Percentiles rank a stretch among this genome's conserved stretches.
These are phyloP conservation scores for Botrytis aclada DNA, from an alignment of 2,329 filamentous ascomycete species.

Conservation along the genomic window DNA sequence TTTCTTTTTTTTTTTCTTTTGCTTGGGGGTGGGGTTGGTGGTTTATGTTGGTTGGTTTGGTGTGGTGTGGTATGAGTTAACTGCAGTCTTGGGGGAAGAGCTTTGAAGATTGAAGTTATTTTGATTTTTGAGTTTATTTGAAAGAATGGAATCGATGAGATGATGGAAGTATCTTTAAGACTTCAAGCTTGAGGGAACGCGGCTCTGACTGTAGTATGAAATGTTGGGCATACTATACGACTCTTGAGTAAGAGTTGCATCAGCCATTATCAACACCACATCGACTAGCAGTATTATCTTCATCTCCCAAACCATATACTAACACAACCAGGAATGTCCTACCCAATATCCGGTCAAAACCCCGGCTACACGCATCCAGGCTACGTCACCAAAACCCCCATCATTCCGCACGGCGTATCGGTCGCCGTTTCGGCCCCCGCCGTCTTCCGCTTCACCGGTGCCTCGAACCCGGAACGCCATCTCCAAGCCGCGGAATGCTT, in stretches of 20 bases:
- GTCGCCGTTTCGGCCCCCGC: conserved; percentile 92
- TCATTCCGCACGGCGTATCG: conserved; percentile 94
- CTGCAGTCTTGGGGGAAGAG: not conserved
- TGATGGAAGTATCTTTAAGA: not conserved
- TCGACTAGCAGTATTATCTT: not conserved
- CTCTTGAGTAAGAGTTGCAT: too few species aligned
- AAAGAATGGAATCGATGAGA: not conserved
- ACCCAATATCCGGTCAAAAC: conserved; percentile 95
- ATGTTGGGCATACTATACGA: not conserved
- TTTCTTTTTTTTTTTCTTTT: not conserved
- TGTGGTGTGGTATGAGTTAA: not conserved
- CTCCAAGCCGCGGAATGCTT: conserved; percentile 85
- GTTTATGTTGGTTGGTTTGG: accelerated
- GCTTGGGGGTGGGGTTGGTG: not conserved
- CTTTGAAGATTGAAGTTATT: not conserved
- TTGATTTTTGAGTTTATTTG: not conserved
- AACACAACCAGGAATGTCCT: conserved; percentile 71
- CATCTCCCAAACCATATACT: not conserved
- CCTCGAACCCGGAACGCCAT: conserved; percentile 90
- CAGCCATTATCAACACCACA: too few species aligned
- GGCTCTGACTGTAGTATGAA: not conserved
- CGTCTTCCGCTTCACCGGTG: conserved; percentile 88
- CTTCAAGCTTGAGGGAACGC: not conserved
- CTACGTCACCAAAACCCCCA: conserved; percentile 71
- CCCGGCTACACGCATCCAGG: conserved; percentile 83